A percentile compares a stretch with the other conserved stretches of the same genome.
Conservation (phyloP, 129 eudicot genomes). For the Scalesia atractyloides region DNA sequence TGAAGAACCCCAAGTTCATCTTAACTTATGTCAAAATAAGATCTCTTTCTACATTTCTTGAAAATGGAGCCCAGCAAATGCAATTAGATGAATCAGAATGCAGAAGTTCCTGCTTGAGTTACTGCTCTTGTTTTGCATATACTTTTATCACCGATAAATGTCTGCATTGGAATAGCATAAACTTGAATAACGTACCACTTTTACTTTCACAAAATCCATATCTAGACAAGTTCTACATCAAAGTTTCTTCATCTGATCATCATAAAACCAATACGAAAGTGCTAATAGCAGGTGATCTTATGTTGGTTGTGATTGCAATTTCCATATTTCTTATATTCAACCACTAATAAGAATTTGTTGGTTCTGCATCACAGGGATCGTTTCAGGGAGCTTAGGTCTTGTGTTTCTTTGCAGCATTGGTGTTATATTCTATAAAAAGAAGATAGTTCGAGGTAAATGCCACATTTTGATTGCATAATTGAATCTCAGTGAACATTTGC, state of each 20-base stretch:
- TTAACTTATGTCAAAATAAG: neutral
- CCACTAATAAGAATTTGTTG: neutral
- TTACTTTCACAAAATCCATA: neutral
- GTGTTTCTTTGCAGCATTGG: conserved; percentile 32
- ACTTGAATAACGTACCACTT: neutral
- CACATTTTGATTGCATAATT: neutral
- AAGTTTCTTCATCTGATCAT: conserved; percentile 16
- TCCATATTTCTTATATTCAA: neutral
- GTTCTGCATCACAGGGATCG: conserved; percentile 21
- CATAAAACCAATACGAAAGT: conserved; percentile 11
- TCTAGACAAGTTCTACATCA: conserved; percentile 15
- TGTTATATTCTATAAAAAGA: conserved; percentile 19
- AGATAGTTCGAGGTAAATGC: conserved; percentile 24
- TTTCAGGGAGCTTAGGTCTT: conserved; percentile 15
- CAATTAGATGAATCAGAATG: conserved; percentile 13
- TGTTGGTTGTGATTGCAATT: neutral
- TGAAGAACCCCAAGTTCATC: neutral
- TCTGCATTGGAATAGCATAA: conserved; percentile 2
- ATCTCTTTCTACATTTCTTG: neutral
- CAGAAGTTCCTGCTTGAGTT: conserved; percentile 15
- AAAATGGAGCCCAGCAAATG: neutral
- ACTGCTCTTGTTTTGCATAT: conserved; percentile 7
- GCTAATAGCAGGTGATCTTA: conserved; percentile 11
- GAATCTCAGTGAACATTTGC: neutral
- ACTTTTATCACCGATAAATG: conserved; percentile 8